Conservation (phyloP, 768 basidiomycete genomes). For the Tulasnella sp. region DNA sequence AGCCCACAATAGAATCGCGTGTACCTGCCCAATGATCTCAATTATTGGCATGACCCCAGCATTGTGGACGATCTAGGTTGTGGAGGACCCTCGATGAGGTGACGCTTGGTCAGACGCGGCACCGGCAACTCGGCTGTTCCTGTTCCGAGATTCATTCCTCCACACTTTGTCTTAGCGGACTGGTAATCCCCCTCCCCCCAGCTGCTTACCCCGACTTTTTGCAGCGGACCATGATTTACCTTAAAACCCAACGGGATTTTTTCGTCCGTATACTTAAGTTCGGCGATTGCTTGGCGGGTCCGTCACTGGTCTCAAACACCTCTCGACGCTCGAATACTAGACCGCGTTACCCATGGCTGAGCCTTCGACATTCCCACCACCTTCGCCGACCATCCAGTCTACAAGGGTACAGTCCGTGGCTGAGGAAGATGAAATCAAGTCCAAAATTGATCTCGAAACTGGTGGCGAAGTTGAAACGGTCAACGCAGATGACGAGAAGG, state of each 20-base stretch:
- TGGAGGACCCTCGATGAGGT: slow-evolving; percentile 1
- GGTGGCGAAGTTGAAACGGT: background rate
- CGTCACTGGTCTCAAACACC: background rate
- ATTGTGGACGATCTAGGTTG: background rate
- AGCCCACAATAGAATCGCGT: background rate
- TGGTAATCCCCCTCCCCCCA: background rate
- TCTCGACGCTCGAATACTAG: background rate
- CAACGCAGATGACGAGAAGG: background rate
- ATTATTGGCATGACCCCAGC: background rate
- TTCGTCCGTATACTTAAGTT: background rate
- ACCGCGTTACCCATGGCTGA: background rate
- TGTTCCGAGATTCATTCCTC: background rate
- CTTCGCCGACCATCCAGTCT: background rate
- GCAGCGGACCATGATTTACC: background rate
- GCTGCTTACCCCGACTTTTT: background rate
- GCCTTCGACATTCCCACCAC: background rate
- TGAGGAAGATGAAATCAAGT: background rate
- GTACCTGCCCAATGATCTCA: background rate
- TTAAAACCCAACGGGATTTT: background rate
- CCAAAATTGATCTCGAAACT: background rate
- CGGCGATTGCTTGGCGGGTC: background rate
- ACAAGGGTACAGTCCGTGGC: background rate
- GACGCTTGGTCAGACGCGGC: background rate
- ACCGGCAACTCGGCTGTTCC: background rate
- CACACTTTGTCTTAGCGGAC: background rate